Evolutionary conservation across 805 yeast species (phyloP).

Genomic region (Dipodascus albidus): DNA sequence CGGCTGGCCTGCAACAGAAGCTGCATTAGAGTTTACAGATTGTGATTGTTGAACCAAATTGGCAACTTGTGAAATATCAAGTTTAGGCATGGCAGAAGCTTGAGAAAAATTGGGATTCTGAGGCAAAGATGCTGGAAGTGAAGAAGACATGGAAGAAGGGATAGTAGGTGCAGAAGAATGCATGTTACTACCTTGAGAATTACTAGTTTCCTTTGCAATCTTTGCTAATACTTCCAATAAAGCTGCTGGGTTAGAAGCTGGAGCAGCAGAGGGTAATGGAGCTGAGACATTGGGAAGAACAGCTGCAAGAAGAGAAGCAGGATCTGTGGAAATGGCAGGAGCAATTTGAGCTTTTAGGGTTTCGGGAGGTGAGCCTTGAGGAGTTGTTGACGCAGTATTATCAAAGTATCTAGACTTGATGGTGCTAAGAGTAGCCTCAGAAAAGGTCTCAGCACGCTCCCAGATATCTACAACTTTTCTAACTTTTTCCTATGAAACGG

Average conservation of each 20-base stretch:
- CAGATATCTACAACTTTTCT: constrained; percentile 83
- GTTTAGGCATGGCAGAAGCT: constrained; percentile 1
- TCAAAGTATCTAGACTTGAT: constrained; percentile 48
- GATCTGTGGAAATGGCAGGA: constrained; percentile 12
- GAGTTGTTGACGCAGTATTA: constrained; percentile 42
- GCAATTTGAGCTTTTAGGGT: constrained; percentile 15
- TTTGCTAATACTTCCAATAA: constrained; percentile 62
- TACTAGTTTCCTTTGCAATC: constrained; percentile 37
- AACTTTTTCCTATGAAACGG: constrained; percentile 43
- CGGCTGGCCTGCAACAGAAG: constrained; percentile 1
- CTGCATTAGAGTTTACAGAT: constrained; percentile 2
- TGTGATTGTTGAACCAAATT: constrained; percentile 2
- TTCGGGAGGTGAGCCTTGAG: constrained; percentile 54
- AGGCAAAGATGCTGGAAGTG: constrained; percentile 3
- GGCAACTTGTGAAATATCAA: constrained; percentile 1
- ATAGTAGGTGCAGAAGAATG: constrained; percentile 7
- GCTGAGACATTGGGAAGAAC: constrained; percentile 10
- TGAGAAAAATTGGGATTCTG: constrained; percentile 1
- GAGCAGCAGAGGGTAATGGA: constrained; percentile 17
- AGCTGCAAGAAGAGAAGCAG: constrained; percentile 9
- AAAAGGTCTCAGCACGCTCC: constrained; percentile 77
- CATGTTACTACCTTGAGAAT: constrained; percentile 21
- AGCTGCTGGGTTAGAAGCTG: constrained; percentile 42
- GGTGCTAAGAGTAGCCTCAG: constrained; percentile 38
- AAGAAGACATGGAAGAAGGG: constrained; percentile 10